Conservation (phyloP, 345 rosid species). For the Hypericum androsaemum region DNA sequence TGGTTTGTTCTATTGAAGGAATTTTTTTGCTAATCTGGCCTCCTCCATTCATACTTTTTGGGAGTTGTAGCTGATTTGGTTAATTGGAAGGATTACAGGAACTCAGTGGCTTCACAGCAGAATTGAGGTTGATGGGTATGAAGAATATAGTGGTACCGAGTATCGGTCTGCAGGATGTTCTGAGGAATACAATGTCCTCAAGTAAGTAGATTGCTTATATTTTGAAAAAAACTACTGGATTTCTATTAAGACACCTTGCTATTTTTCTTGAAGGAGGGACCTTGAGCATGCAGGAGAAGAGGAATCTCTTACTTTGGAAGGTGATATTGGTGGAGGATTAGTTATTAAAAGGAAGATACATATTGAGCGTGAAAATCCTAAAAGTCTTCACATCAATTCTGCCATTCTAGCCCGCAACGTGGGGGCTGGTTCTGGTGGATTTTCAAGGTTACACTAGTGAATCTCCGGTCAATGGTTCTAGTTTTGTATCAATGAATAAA, state of each 20-base stretch:
- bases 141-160: constrained; percentile 77
- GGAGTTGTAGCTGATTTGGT: background rate
- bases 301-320: constrained; percentile 56
- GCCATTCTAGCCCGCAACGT: constrained; percentile 56
- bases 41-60: background rate
- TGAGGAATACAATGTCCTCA: constrained; percentile 61
- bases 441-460: constrained; percentile 51
- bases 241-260: background rate
- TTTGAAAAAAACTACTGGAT: too few species aligned
- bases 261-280: constrained; percentile 42
- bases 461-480: background rate
- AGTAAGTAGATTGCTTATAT: constrained; percentile 32
- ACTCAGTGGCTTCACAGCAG: constrained; percentile 87
- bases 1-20: too few species aligned
- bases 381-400: constrained; percentile 48
- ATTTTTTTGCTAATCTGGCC: too few species aligned
- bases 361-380: constrained; percentile 37
- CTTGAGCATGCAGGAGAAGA: constrained; percentile 72
- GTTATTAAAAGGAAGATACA: constrained; percentile 44
- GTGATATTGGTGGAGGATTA: constrained; percentile 77
- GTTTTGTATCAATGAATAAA: background rate
- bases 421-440: constrained; percentile 95
- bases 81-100: constrained; percentile 30
- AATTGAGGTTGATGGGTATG: constrained; percentile 68
- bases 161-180: constrained; percentile 88